phyloP scores from a whole-genome alignment of 768 basidiomycete species.

The Porphyrellus cyaneotinctus region DNA sequence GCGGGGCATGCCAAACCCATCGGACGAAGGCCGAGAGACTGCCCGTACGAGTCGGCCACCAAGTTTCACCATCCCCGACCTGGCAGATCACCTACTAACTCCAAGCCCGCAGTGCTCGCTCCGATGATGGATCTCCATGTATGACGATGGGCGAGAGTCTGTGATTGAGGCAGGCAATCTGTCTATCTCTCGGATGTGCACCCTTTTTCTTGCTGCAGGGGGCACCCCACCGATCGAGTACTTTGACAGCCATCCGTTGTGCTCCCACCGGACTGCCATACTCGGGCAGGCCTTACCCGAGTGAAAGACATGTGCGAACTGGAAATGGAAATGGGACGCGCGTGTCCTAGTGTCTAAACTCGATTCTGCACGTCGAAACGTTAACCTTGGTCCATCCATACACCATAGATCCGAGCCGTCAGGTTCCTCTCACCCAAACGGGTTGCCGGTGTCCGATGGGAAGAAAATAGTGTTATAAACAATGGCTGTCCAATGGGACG shows the following conservation, averaged over 20 bases:
- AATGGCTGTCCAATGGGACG: background rate
- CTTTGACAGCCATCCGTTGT: slow-evolving; percentile 4
- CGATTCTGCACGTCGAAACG: slow-evolving; percentile 10
- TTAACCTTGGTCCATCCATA: background rate
- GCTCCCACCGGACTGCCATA: slow-evolving; percentile 11
- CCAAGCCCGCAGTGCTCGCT: background rate
- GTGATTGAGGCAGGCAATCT: background rate
- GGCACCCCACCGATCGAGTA: background rate
- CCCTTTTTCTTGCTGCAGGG: background rate
- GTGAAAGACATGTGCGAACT: background rate
- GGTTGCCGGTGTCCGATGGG: background rate
- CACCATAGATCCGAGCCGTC: slow-evolving; percentile 13
- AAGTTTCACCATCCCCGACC: background rate
- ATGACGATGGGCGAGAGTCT: background rate
- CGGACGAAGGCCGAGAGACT: background rate
- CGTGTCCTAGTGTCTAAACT: slow-evolving; percentile 2
- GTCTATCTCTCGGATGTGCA: background rate
- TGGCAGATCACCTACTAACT: background rate
- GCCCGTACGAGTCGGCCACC: background rate
- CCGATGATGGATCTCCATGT: background rate
- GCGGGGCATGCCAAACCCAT: background rate
- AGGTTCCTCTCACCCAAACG: background rate
- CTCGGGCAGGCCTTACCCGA: background rate
- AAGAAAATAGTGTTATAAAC: slow-evolving; percentile 8
- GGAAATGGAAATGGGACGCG: slow-evolving; percentile 9